Conservation (phyloP, 176 grass and related monocot species). For the bread wheat (Triticum aestivum) region DNA sequence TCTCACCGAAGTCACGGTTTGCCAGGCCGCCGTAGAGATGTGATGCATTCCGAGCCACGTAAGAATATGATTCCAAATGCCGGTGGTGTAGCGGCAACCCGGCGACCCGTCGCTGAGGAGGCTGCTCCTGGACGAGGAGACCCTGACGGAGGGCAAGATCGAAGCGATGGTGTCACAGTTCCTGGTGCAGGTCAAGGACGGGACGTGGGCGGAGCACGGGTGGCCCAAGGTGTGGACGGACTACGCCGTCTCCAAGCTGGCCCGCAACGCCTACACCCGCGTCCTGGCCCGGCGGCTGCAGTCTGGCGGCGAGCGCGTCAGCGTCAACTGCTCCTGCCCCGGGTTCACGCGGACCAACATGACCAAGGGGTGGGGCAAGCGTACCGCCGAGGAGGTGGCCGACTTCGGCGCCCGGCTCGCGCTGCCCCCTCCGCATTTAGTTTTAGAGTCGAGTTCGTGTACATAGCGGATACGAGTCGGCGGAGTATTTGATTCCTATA, state of each 20-base stretch:
- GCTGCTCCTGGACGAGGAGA: conserved; percentile 64
- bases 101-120: conserved; percentile 32
- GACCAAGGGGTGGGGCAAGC: conserved; percentile 65
- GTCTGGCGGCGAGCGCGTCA: conserved; percentile 52
- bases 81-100: no score
- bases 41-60: no score
- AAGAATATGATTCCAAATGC: no score
- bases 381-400: conserved; percentile 65
- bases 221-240: conserved; percentile 97
- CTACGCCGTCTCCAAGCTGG: conserved; percentile 91
- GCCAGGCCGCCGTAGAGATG: no score
- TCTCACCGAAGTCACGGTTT: no score
- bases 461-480: no score
- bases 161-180: conserved; percentile 68
- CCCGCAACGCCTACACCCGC: conserved; percentile 80
- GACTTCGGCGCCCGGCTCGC: conserved; percentile 45
- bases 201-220: conserved; percentile 60
- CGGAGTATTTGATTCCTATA: no score
- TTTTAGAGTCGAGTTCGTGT: no score
- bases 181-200: conserved; percentile 67
- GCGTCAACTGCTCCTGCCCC: conserved; percentile 94
- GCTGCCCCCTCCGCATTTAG: conserved; percentile 28
- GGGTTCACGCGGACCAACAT: conserved; percentile 91
- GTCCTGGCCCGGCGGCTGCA: conserved; percentile 62
- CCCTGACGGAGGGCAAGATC: conserved; percentile 48